Conservation (phyloP, 345 rosid species). For the Salix koriyanagi region DNA sequence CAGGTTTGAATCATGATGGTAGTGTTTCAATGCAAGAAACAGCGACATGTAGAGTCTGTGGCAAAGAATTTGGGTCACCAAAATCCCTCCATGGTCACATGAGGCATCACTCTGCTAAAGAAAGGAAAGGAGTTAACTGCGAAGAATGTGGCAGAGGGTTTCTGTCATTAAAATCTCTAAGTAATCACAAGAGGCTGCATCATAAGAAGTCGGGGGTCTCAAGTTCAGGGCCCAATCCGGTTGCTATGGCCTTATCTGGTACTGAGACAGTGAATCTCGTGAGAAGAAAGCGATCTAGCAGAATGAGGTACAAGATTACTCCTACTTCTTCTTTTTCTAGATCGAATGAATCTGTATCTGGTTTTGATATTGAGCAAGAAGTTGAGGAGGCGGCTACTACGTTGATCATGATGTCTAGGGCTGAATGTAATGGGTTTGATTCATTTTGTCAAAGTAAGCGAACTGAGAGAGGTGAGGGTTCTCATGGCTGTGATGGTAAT, state of each 20-base stretch:
- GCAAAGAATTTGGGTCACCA: constrained; percentile 32
- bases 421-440: constrained; percentile 25
- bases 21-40: constrained; percentile 9
- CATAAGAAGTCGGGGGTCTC: constrained; percentile 5
- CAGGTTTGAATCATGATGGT: constrained; percentile 15
- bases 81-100: constrained; percentile 49
- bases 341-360: constrained; percentile 39
- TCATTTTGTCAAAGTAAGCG: constrained; percentile 5
- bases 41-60: constrained; percentile 30
- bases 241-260: constrained; percentile 21
- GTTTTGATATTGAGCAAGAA: constrained; percentile 34
- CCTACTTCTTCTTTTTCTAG: constrained; percentile 41
- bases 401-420: constrained; percentile 57
- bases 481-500: constrained; percentile 7
- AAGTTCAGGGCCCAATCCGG: constrained; percentile 12
- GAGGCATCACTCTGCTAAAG: constrained; percentile 48
- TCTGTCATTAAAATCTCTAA: constrained; percentile 28
- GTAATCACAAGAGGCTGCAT: constrained; percentile 35
- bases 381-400: constrained; percentile 43
- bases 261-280: constrained; percentile 19
- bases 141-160: constrained; percentile 47
- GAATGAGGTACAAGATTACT: constrained; percentile 40
- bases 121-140: constrained; percentile 36
- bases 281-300: constrained; percentile 47
- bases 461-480: constrained; percentile 2